Evolutionary conservation across 768 basidiomycete species (phyloP).

Genomic region (Serendipita sp.): DNA sequence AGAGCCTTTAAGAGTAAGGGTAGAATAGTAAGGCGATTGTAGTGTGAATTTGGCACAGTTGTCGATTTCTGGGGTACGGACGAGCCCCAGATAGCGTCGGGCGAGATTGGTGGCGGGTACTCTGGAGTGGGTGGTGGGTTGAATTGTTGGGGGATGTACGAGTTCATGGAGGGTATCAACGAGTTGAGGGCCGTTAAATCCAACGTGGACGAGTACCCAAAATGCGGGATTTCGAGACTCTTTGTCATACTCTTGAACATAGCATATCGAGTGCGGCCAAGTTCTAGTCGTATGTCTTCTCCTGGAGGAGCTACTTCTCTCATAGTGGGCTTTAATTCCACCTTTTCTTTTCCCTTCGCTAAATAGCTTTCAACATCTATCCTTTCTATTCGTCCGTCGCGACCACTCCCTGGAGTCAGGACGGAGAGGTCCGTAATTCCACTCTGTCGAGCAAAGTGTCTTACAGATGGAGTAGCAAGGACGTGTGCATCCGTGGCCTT

Average conservation of each 20-base stretch:
- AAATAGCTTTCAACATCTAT: constrained; percentile 55
- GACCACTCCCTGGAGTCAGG: constrained; percentile 54
- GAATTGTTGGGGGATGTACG: constrained; percentile 50
- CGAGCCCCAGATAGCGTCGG: constrained; percentile 11
- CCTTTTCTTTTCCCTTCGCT: constrained; percentile 14
- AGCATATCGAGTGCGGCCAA: constrained; percentile 59
- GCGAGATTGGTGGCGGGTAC: constrained; percentile 27
- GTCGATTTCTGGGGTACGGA: constrained; percentile 1
- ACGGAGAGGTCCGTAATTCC: constrained; percentile 38
- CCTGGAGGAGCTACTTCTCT: constrained; percentile 14
- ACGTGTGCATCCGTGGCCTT: constrained; percentile 21
- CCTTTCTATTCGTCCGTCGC: constrained; percentile 59
- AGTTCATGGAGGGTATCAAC: constrained; percentile 46
- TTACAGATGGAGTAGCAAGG: constrained; percentile 62
- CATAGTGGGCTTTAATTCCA: constrained; percentile 3
- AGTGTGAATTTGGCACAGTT: constrained; percentile 31
- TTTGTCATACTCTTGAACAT: constrained; percentile 90
- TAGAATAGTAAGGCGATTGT: constrained; percentile 58
- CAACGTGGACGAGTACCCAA: constrained; percentile 66
- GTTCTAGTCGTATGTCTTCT: constrained; percentile 45
- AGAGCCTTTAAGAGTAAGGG: constrained; percentile 76
- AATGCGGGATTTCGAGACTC: constrained; percentile 78
- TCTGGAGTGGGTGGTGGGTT: constrained; percentile 22
- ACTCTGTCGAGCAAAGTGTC: constrained; percentile 55
- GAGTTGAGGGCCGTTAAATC: constrained; percentile 57